Base-by-base conservation (phyloP, 352 stramenopile species). In the Phytophthora fragariae region DNA sequence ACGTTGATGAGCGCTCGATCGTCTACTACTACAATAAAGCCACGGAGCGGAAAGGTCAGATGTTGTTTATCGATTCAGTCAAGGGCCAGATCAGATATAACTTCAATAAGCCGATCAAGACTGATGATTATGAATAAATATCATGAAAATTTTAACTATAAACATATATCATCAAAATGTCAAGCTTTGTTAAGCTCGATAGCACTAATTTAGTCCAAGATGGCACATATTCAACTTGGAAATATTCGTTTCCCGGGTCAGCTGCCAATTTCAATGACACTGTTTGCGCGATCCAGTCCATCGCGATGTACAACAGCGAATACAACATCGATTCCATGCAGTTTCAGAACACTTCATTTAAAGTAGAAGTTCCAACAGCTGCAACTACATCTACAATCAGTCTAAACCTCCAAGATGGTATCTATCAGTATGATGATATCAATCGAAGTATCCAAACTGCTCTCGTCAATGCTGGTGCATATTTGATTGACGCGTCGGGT, bases 301-400 rank as follows among this genome's bases (percentile, higher is more conserved):
- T 70, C 17, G n/a, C 24, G 0, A 57, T 70, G 27, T 58, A 64
- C 15, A 64, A 58, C 15, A 50, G 15, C 1, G 46, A 65, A 14
- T 71, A 65, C 5, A 71, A 71, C 3, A 71, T 71, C 15, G 64
- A 71, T 21, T 0, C 64, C 0, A 12, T 15, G 11, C 55, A 65
- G 6, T 71, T 71, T 17, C 15, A 1, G 1, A 71, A 71, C 1
- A 66, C 11, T 17, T 7, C 33, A 0, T 71, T 65, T 12, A 71
- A 61, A 29, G 29, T 71, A 2, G 64, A 71, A 50, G 53, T 73
- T 0, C 67, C 67, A 1, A 73, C 67, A 1, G 62, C 47, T 37
- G 56, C 4, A 5, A 75, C 62, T 0, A 66, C 55, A 15, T 66
- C 61, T 2, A 70, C 46, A 14, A 9, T 67, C 1, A 47, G 0